Evolutionary conservation across 1,284 basidiomycete genomes (phyloP).

Genomic region (Pascua guehoae): DNA sequence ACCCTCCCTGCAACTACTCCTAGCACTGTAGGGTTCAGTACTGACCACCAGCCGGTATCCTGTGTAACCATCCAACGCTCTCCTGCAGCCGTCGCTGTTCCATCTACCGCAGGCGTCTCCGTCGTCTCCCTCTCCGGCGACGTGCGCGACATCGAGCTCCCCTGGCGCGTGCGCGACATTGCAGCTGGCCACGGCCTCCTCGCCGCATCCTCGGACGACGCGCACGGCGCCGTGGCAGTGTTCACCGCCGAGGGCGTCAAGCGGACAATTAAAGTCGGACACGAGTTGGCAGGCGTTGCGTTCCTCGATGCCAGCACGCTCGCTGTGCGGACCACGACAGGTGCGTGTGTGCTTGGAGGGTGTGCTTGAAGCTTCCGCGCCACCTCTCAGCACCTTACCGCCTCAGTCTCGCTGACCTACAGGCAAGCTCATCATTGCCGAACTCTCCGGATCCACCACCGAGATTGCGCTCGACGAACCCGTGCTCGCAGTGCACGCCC

Average conservation of each 20-base stretch:
- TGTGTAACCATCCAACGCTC: neutral
- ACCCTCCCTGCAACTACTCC: too few relatives aligned
- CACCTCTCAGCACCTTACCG: too few relatives aligned
- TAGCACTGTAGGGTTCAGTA: too few relatives aligned
- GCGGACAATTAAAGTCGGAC: neutral
- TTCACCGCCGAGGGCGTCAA: neutral
- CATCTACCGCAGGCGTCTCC: neutral
- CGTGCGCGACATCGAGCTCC: neutral
- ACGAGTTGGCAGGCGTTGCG: constrained; percentile 9
- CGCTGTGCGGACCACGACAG: constrained; percentile 10
- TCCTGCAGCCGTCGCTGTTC: neutral
- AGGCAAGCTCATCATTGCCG: neutral
- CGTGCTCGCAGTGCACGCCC: constrained; percentile 11
- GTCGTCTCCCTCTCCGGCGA: neutral
- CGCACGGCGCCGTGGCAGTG: constrained; percentile 8
- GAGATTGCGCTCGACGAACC: constrained; percentile 8
- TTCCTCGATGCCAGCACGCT: constrained; percentile 21
- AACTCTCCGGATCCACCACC: constrained; percentile 11
- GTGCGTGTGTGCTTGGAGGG: neutral
- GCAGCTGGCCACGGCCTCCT: constrained; percentile 4
- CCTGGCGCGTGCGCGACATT: constrained; percentile 12
- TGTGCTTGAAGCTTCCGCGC: too few relatives aligned
- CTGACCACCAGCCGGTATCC: neutral
- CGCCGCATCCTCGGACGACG: constrained; percentile 9
- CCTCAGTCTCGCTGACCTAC: neutral